phyloP scores from a whole-genome alignment of 1,284 basidiomycete genomes.

The Amanita bisporigera region DNA sequence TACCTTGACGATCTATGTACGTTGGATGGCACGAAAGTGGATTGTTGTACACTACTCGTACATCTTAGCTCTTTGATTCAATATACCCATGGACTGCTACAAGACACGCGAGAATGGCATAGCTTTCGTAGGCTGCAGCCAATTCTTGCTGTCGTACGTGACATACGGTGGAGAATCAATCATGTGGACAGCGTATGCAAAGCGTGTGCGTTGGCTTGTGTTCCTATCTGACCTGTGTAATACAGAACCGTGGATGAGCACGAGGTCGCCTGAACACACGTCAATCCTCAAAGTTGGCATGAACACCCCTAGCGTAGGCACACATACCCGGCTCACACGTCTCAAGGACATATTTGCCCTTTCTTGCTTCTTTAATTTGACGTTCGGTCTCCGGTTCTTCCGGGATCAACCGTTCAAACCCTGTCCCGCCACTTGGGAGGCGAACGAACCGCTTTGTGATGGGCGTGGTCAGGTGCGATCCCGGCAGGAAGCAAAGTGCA shows the following conservation, averaged over 20 bases:
- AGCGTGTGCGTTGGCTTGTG: conserved; percentile 72
- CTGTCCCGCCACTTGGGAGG: conserved; percentile 73
- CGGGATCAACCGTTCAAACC: conserved; percentile 69
- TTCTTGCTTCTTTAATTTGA: conserved; percentile 28
- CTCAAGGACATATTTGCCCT: conserved; percentile 70
- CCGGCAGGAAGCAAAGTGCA: conserved; percentile 89
- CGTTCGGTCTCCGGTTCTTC: conserved; percentile 45
- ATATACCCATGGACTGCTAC: neutral
- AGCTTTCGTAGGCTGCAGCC: conserved; percentile 83
- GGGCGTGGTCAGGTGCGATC: conserved; percentile 79
- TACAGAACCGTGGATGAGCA: conserved; percentile 89
- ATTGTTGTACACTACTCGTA: neutral
- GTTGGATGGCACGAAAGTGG: neutral
- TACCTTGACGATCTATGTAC: neutral
- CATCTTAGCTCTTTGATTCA: neutral
- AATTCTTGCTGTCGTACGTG: conserved; percentile 79
- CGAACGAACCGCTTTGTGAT: conserved; percentile 87
- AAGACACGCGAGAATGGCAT: conserved; percentile 86
- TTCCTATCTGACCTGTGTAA: conserved; percentile 90
- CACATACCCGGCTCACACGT: conserved; percentile 74
- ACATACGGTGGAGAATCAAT: conserved; percentile 73
- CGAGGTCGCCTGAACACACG: conserved; percentile 67
- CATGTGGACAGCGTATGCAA: conserved; percentile 96
- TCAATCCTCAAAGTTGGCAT: neutral
- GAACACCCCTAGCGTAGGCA: conserved; percentile 2